These are phyloP conservation scores for Castanea mollissima DNA, from an alignment of 306 rosid genomes.

Conservation along the genomic window DNA sequence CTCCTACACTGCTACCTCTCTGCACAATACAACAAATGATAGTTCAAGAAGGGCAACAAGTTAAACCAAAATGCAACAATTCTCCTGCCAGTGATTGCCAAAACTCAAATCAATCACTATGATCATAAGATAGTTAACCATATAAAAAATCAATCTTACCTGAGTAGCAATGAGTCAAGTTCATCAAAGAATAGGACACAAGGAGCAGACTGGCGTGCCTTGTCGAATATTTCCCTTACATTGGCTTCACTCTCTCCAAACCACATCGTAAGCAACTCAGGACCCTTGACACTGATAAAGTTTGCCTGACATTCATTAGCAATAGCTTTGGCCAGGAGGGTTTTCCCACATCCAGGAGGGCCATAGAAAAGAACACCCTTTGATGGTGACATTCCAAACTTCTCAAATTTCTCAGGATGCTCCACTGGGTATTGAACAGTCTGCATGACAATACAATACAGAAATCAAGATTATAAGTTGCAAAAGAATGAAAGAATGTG, in stretches of 20 bases:
- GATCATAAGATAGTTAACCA: not conserved
- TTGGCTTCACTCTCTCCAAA: conserved; percentile 99
- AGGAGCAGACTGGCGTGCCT: conserved; percentile 99
- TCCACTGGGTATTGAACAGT: conserved; percentile 99
- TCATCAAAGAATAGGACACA: conserved; percentile 98
- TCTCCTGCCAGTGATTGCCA: not conserved
- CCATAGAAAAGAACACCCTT: conserved; percentile 99
- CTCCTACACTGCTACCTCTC: conserved; percentile 98
- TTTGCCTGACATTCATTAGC: conserved; percentile 99
- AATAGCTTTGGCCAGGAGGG: conserved; percentile 94
- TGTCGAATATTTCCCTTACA: conserved; percentile 96
- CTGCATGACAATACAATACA: conserved; percentile 41
- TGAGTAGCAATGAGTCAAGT: conserved; percentile 98
- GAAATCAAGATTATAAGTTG: not conserved
- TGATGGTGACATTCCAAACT: conserved; percentile 98
- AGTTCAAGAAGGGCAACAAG: conserved; percentile 2
- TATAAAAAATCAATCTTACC: conserved; percentile 40
- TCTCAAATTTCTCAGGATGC: conserved; percentile 96
- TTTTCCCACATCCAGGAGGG: conserved; percentile 99
- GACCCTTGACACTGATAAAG: conserved; percentile 97
- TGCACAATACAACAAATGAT: conserved; percentile 29
- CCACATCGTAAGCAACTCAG: conserved; percentile 99
- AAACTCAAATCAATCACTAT: not conserved
- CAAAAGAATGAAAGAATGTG: not conserved
- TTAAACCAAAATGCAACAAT: not conserved